Evolutionary conservation across 1,284 basidiomycete genomes (phyloP).

Genomic region (Trametes sp.): DNA sequence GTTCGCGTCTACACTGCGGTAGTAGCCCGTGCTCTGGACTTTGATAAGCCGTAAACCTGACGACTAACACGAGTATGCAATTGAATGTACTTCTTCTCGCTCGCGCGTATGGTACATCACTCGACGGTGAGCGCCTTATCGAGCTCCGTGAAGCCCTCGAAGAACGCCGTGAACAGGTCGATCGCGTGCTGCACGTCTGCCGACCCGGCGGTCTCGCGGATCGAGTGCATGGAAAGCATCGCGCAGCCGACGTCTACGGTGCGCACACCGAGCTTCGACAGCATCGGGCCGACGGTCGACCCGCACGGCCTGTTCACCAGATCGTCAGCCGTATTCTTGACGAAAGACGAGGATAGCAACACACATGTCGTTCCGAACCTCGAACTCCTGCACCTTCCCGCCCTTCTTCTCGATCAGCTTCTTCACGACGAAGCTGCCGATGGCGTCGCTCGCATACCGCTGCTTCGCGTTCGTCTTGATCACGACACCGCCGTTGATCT

Average conservation of each 20-base stretch:
- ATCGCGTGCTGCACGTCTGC: slow-evolving; percentile 78
- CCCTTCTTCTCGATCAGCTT: slow-evolving; percentile 78
- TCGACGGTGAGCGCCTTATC: slow-evolving; percentile 72
- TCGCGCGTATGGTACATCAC: slow-evolving; percentile 39
- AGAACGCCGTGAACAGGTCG: slow-evolving; percentile 84
- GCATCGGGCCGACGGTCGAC: slow-evolving; percentile 89
- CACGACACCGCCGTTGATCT: slow-evolving; percentile 89
- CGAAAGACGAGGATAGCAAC: slow-evolving; percentile 33
- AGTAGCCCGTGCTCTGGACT: too few species aligned
- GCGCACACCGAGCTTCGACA: slow-evolving; percentile 85
- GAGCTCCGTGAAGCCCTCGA: slow-evolving; percentile 78
- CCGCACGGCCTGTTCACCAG: slow-evolving; percentile 70
- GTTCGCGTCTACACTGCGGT: too few species aligned
- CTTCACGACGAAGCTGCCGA: slow-evolving; percentile 77
- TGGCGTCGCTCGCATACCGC: slow-evolving; percentile 74
- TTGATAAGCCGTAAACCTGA: too few species aligned
- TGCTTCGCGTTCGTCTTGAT: slow-evolving; percentile 95
- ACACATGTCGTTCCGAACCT: slow-evolving; percentile 90
- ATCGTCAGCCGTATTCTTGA: slow-evolving; percentile 6
- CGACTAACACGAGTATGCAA: neutral
- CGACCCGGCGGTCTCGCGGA: slow-evolving; percentile 87
- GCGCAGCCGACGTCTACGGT: slow-evolving; percentile 90
- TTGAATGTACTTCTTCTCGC: neutral
- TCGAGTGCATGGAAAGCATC: slow-evolving; percentile 95
- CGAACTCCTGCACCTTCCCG: slow-evolving; percentile 93